phyloP scores from a whole-genome alignment of 2,329 filamentous ascomycete species.

The Cyanodermella asteris region DNA sequence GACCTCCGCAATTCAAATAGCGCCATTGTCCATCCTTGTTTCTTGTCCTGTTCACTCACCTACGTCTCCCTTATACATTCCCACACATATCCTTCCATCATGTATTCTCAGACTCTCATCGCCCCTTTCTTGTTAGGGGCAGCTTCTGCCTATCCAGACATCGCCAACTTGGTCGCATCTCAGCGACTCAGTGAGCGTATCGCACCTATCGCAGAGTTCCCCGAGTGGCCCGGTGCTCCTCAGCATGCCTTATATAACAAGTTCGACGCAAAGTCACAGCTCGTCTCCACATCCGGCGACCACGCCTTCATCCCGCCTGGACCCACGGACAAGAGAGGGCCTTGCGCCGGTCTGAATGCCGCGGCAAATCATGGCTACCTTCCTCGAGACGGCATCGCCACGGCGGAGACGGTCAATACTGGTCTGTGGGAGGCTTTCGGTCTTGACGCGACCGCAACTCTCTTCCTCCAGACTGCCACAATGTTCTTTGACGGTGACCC shows the following conservation, averaged over 20 bases:
- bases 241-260: slow-evolving; percentile 1
- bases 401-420: background rate
- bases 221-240: background rate
- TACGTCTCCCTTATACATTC: too few relatives aligned
- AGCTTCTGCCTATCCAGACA: too few relatives aligned
- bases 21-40: too few relatives aligned
- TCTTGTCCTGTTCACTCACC: too few relatives aligned
- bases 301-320: slow-evolving; percentile 16
- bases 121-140: too few relatives aligned
- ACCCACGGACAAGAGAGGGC: slow-evolving; percentile 17
- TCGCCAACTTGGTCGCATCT: too few relatives aligned
- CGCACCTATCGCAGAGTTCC: background rate
- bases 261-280: background rate
- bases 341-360: slow-evolving; percentile 20
- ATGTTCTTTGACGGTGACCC: slow-evolving; percentile 20
- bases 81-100: too few relatives aligned
- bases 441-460: background rate
- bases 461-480: slow-evolving; percentile 13
- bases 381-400: slow-evolving; percentile 17
- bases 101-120: too few relatives aligned
- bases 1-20: too few relatives aligned
- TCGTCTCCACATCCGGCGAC: background rate
- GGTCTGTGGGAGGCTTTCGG: background rate
- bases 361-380: slow-evolving; percentile 22
- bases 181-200: too few relatives aligned